Evolutionary conservation across 1,284 basidiomycete species (phyloP), one percentile per base, ranked within the genome.

Genomic region (Ganoderma sinense): DNA sequence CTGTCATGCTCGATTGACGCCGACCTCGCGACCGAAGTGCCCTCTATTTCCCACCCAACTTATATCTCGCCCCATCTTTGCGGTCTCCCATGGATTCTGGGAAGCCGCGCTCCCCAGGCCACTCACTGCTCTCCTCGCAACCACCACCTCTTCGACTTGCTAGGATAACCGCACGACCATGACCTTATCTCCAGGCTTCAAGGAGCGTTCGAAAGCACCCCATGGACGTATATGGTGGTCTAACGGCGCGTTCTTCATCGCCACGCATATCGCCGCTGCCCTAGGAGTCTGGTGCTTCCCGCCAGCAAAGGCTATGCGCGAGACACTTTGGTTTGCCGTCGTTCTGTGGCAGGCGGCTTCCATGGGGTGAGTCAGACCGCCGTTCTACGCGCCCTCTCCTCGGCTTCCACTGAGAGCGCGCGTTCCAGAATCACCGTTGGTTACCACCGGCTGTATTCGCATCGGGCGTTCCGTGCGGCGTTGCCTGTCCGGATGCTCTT

Each of bases 371-470:
- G 85, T 79, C 29, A 56, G 18, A 29, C 48, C 41, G 40, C 40
- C 31, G 43, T 45, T 68, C 48, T 51, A 23, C 33, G 56, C 39
- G 39, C 23, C 59, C 39, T 41, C 23, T n/a, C 43, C 69, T 68
- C 66, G 66, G 61, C 64, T 31, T 31, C 33, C 65, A 10, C 36
- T 36, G 36, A 53, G 33, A 64, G 16, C 53, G 40, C 56, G 45
- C 41, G 39, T 2, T 41, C 41, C 71, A 91, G 91, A 0, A 89
- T 93, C 65, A 92, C 91, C 0, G 84, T 92, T 75, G 93, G 93
- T 2, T 94, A 94, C 78, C 93, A 94, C 76, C 85, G 93, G 33
- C 80, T 94, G 26, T 94, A 92, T 82, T 92, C 91, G 3, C 93
- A 94, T 76, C 85, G 87, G 2, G 86, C 92, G 0, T 94, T 93